Evolutionary conservation across 208 protist species (phyloP).

Genomic region (Endotrypanum monterogeii): DNA sequence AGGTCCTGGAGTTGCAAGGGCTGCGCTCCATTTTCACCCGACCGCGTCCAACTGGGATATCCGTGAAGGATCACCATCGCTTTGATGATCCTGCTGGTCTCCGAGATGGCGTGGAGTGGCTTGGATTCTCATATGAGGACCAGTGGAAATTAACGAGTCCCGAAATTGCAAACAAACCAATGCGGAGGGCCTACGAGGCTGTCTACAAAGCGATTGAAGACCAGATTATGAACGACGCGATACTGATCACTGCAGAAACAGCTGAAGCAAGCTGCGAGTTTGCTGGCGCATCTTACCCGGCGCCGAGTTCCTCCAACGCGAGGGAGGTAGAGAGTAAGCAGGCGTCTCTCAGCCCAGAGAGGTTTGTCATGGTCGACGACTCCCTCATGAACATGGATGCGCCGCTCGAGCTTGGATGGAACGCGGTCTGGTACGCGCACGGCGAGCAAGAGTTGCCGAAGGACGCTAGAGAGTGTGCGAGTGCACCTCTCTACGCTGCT

Average conservation of each 20-base stretch:
- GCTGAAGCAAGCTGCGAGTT: not conserved
- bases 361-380: slow-evolving; percentile 83
- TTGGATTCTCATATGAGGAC: slow-evolving; percentile 75
- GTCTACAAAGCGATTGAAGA: slow-evolving; percentile 48
- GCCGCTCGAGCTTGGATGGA: slow-evolving; percentile 68
- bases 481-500: slow-evolving; percentile 32
- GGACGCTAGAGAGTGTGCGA: slow-evolving; percentile 9
- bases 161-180: slow-evolving; percentile 71
- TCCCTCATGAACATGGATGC: slow-evolving; percentile 70
- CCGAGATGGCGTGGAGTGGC: slow-evolving; percentile 45
- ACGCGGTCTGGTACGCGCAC: slow-evolving; percentile 71
- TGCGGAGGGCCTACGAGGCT: slow-evolving; percentile 54
- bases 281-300: not conserved
- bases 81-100: slow-evolving; percentile 28
- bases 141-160: slow-evolving; percentile 73
- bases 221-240: slow-evolving; percentile 27
- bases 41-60: slow-evolving; percentile 17
- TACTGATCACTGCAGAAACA: not conserved
- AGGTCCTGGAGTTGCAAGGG: slow-evolving; percentile 46
- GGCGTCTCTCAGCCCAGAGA: slow-evolving; percentile 24
- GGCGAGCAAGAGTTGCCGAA: slow-evolving; percentile 31
- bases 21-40: slow-evolving; percentile 52
- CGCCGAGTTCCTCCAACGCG: not conserved
- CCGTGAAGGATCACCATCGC: slow-evolving; percentile 36
- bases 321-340: slow-evolving; percentile 30